Base-by-base conservation (phyloP, 805 yeast genomes). In the Cyberlindnera saturnus region DNA sequence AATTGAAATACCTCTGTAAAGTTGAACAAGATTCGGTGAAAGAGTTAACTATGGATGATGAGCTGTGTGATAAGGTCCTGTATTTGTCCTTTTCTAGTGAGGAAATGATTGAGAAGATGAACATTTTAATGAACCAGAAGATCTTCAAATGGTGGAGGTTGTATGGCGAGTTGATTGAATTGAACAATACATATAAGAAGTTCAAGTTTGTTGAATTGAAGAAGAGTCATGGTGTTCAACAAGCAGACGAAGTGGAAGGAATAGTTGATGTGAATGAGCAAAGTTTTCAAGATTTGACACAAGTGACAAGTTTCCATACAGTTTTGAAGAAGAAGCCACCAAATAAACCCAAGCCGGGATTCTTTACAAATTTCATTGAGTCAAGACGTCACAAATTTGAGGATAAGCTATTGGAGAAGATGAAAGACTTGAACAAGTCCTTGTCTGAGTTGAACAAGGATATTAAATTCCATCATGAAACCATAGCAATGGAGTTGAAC, bases 401-500 rank as follows among this genome's bases (percentile, higher is more conserved):
- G 44, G 64, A 65, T 17, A 66, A 71, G 32, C 46, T 78, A 5
- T 44, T 70, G 6, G 50, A 60, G 4, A 70, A 70, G 26, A 57
- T 69, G 39, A 56, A 68, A 5, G 73, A 68, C n/a, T 61, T 68
- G 18, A 67, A 73, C 38, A 58, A 62, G 29, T 65, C 65, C 34
- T 58, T 82, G 34, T 51, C 68, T 46, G 64, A 58, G 10, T 50
- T 81, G 36, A 75, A 72, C 46, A 46, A 55, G 16, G 77, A 71
- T 4, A 70, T 84, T 19, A 76, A 71, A 42, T 47, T 50, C 19
- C 71, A 65, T n/a, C 86, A 84, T 59, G 91, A 84, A 52, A 51
- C 60, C 2, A 50, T 82, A 3, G 89, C 90, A 1, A 72, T 77
- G 40, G 84, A 81, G 56, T 64, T 82, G 16, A 80, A 81, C 40